A percentile compares a stretch with the other conserved stretches of the same genome.
Conservation (phyloP, 2,329 filamentous ascomycete genomes). For the Colletotrichum aenigma region DNA sequence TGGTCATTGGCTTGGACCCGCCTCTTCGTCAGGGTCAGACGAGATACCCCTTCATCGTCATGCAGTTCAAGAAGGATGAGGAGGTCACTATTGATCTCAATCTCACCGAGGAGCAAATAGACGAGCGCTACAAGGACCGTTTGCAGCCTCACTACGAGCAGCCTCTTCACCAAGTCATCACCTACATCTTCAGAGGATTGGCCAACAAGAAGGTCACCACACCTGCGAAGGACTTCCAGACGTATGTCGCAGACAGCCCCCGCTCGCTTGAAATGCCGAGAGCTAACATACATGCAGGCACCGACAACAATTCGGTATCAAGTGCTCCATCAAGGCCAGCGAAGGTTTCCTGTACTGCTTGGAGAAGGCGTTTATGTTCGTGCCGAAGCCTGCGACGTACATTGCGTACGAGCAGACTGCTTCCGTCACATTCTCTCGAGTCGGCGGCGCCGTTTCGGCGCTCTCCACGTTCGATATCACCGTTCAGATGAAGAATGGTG, state of each 20-base stretch:
- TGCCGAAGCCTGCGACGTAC: conserved; percentile 97
- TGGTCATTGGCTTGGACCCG: conserved; percentile 92
- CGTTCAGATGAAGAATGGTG: conserved; percentile 85
- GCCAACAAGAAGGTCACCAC: conserved; percentile 95
- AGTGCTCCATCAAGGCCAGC: conserved; percentile 99
- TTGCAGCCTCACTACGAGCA: conserved; percentile 90
- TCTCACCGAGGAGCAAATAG: conserved; percentile 87
- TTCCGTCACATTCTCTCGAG: conserved; percentile 92
- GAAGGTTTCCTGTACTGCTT: conserved; percentile 97
- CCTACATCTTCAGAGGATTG: conserved; percentile 92
- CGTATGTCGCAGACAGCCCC: conserved; percentile 42
- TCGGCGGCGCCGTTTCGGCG: conserved; percentile 91
- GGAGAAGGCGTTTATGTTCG: conserved; percentile 98
- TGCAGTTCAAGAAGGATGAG: conserved; percentile 98
- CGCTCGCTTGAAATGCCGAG: not conserved
- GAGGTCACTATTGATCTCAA: conserved; percentile 97
- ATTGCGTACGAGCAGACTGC: conserved; percentile 93
- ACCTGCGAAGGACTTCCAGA: conserved; percentile 92
- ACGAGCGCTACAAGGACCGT: conserved; percentile 87
- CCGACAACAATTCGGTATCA: conserved; percentile 92
- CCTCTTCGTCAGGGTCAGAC: conserved; percentile 97
- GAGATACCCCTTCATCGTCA: conserved; percentile 96
- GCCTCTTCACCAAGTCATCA: conserved; percentile 90
- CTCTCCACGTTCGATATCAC: conserved; percentile 97
- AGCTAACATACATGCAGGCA: conserved; percentile 59